Percentiles rank a stretch among this genome's conserved stretches.
phyloP scores from a whole-genome alignment of 2,329 filamentous ascomycete species.

The Pseudogymnoascus sp. region DNA sequence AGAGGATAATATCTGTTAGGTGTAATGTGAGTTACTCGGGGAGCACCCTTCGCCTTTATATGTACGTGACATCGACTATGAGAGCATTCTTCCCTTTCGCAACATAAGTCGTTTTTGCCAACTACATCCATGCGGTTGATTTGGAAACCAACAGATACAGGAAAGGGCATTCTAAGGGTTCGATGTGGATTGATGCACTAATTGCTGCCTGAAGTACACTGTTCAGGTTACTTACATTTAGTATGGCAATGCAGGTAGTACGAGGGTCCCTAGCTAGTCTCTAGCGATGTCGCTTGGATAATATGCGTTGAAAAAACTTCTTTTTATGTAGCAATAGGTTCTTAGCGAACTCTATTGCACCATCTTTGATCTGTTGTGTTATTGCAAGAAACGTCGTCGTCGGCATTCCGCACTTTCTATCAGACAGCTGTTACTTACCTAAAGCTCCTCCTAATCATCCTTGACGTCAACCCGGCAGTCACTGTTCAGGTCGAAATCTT shows the following conservation, averaged over 20 bases:
- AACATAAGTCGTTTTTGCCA: neutral
- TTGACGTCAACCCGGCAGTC: conserved; percentile 35
- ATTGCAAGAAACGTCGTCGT: neutral
- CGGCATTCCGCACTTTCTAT: neutral
- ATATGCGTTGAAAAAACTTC: neutral
- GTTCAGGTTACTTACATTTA: neutral
- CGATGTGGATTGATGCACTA: neutral
- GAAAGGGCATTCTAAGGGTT: neutral
- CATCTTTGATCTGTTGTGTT: neutral
- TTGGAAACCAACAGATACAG: neutral
- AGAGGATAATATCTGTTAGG: neutral
- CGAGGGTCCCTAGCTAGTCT: neutral
- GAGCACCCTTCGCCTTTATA: neutral
- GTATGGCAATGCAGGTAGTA: neutral
- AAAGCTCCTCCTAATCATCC: neutral
- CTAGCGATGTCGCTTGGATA: neutral
- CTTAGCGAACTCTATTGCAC: neutral
- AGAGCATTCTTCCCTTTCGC: neutral
- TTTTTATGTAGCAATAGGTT: neutral
- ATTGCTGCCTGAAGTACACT: neutral
- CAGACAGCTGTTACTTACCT: neutral
- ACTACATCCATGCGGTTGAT: neutral
- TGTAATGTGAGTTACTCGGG: neutral
- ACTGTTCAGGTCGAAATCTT: conserved; percentile 53
- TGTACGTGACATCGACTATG: neutral